Evolutionary conservation across 148 eudicot genomes (phyloP).

Genomic region (Vaccinium darrowii): DNA sequence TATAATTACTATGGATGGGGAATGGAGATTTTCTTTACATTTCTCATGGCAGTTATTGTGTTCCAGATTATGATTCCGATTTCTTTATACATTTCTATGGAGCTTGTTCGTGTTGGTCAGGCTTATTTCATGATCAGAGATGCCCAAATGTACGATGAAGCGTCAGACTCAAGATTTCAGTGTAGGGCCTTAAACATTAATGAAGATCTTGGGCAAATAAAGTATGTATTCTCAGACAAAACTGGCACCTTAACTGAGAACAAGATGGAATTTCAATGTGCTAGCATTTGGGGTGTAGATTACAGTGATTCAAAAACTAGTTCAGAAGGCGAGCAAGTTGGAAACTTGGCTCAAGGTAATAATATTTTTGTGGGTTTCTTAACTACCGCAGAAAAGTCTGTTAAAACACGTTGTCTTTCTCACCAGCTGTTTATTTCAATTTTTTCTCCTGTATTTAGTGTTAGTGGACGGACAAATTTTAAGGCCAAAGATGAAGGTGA

Average conservation of each 20-base stretch:
- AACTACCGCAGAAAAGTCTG: background rate
- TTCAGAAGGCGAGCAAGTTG: conserved; percentile 40
- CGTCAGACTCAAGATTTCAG: conserved; percentile 75
- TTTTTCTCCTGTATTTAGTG: conserved; percentile 20
- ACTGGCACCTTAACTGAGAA: conserved; percentile 98
- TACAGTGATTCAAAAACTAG: conserved; percentile 45
- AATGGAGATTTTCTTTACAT: conserved; percentile 80
- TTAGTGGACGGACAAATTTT: conserved; percentile 61
- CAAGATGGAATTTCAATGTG: conserved; percentile 97
- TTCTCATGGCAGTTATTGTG: conserved; percentile 96
- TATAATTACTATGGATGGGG: conserved; percentile 84
- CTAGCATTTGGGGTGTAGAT: conserved; percentile 86
- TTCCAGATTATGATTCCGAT: conserved; percentile 98
- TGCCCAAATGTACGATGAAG: conserved; percentile 60
- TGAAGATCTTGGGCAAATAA: conserved; percentile 96
- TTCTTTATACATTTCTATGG: conserved; percentile 96
- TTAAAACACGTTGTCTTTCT: conserved; percentile 10
- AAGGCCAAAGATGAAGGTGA: conserved; percentile 90
- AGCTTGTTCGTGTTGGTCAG: conserved; percentile 98
- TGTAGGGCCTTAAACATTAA: conserved; percentile 96
- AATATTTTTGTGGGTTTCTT: background rate
- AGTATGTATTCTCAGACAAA: conserved; percentile 95
- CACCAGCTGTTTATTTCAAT: conserved; percentile 6
- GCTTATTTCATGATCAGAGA: conserved; percentile 95
- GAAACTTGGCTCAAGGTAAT: conserved; percentile 59